Evolutionary conservation across 2,329 filamentous ascomycete species (phyloP), one percentile per base, ranked within the genome.

Genomic region (Thielaviopsis ethacetica): DNA sequence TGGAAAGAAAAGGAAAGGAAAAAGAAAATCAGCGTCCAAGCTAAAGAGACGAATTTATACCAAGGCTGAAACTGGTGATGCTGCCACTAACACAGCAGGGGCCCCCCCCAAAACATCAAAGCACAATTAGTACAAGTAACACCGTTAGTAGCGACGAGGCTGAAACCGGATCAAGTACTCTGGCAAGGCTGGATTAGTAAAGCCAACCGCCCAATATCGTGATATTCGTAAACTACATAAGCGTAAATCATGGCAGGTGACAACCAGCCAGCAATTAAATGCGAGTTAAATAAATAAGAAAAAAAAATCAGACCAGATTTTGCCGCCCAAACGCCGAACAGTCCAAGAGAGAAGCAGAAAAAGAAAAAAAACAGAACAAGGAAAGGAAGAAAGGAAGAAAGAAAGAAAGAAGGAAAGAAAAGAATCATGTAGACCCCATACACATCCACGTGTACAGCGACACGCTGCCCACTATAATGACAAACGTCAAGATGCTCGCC

Each of bases 401-500:
- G 53, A 13, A 19, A 34, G 15, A 51, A 9, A 21, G 7, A 24
- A 49, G 13, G 12, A 19, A 10, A n/a, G 38, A 50, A 38, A 50
- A 22, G 24, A 34, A 38, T 38, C 26, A 60, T 12, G 53, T 34
- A 53, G 52, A 41, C n/a, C 52, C 53, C 53, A 57, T 57, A 57
- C 59, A 61, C 53, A 61, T 59, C 53, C 56, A 59, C 12, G 41
- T 49, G 17, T 52, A 56, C 21, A 58, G 44, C 13, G 27, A 22
- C 38, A 53, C 19, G 34, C 56, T 59, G 5, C 15, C 34, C 22
- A 69, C 71, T 1, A 77, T 64, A 9, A 78, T 63, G n/a, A 77
- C 56, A 22, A 72, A 68, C 5, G 76, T 78, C 19, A 77, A 55
- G 47, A 78, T 74, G 56, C 72, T 72, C 5, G 75, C 76, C 10